phyloP scores from a whole-genome alignment of 2,329 filamentous ascomycete species.

The Colletotrichum acutatum region DNA sequence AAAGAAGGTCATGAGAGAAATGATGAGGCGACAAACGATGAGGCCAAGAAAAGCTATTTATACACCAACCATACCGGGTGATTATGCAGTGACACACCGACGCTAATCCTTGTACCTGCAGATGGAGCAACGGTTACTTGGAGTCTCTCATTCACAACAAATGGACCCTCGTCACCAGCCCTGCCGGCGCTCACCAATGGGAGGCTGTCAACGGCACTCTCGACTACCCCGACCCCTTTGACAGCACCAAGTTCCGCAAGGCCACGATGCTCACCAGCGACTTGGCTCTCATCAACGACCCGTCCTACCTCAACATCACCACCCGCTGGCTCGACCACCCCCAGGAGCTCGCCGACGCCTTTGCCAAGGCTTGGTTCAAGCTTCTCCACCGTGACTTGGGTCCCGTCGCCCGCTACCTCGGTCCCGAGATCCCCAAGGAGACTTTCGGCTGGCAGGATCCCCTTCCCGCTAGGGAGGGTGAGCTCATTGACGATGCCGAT shows the following conservation, averaged over 20 bases:
- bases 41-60: constrained; percentile 20
- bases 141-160: constrained; percentile 83
- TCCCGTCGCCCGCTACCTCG: constrained; percentile 75
- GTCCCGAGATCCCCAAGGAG: constrained; percentile 79
- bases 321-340: constrained; percentile 76
- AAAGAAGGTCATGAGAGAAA: neutral
- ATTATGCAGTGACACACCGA: constrained; percentile 27
- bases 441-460: constrained; percentile 81
- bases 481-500: constrained; percentile 71
- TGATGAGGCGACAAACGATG: constrained; percentile 2
- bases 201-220: constrained; percentile 74
- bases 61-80: constrained; percentile 15
- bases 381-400: constrained; percentile 84
- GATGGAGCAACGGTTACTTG: constrained; percentile 79
- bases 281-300: constrained; percentile 77
- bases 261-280: constrained; percentile 84
- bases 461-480: constrained; percentile 68
- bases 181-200: constrained; percentile 82
- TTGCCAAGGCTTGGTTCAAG: constrained; percentile 85
- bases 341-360: constrained; percentile 75
- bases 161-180: constrained; percentile 81
- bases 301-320: constrained; percentile 80
- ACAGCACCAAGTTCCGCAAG: constrained; percentile 76
- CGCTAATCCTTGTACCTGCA: constrained; percentile 32
- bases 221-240: constrained; percentile 78